These are phyloP conservation scores for Penicillium sp. DNA, from an alignment of 2,329 filamentous ascomycete species.

Conservation along the genomic window DNA sequence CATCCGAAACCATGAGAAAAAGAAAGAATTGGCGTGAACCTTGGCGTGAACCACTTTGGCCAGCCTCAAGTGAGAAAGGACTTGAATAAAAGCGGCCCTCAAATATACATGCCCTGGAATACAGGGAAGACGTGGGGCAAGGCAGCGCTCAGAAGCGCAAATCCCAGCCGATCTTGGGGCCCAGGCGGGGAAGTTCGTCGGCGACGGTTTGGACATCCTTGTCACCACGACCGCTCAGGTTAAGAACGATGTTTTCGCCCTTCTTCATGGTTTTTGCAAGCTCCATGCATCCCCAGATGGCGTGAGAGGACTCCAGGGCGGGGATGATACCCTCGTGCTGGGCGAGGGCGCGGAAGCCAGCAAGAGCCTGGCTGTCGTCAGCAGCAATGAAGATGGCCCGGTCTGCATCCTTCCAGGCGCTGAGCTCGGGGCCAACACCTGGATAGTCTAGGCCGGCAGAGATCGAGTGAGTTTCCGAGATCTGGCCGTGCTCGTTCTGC, in stretches of 20 bases:
- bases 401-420: conserved; percentile 86
- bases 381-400: conserved; percentile 88
- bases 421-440: conserved; percentile 90
- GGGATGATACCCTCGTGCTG: conserved; percentile 96
- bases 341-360: conserved; percentile 80
- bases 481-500: conserved; percentile 90
- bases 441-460: conserved; percentile 97
- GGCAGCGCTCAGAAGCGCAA: conserved; percentile 51
- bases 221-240: conserved; percentile 88
- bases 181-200: conserved; percentile 84
- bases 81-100: neutral
- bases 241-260: conserved; percentile 89
- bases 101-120: neutral
- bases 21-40: neutral
- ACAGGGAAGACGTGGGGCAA: no score
- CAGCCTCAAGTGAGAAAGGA: neutral
- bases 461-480: conserved; percentile 91
- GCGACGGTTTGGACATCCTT: conserved; percentile 99
- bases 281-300: conserved; percentile 84
- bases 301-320: conserved; percentile 90
- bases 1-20: neutral
- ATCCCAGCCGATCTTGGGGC: conserved; percentile 81
- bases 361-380: conserved; percentile 87
- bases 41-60: neutral
- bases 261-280: conserved; percentile 90